Evolutionary conservation across 1,139 yeast species (phyloP), one percentile per base, ranked within the genome.

Genomic region (Yamadazyma dendronema): DNA sequence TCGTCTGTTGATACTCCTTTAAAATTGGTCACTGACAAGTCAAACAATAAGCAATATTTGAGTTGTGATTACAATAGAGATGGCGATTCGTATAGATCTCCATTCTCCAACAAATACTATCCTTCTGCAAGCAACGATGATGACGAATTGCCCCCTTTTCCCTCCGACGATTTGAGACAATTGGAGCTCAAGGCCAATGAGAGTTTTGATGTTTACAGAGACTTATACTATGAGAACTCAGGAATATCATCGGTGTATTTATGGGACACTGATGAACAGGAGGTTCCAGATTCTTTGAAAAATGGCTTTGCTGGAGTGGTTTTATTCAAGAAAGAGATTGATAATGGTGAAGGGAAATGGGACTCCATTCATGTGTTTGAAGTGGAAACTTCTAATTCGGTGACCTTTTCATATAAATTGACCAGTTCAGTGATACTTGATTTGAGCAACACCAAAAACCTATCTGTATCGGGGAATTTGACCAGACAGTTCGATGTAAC

Each of bases 51-150:
- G 58, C 75, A 77, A 43, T 92, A 72, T 58, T 71, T 92, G 45
- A 79, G 92, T 38, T 92, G 98, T 62, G 98, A 92, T 58, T 92
- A 90, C 60, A 92, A 92, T 61, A 74, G 98, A 47, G 98, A 92
- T 54, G 92, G 95, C 5, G 97, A 92, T 60, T 82, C 92, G 23
- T 86, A 77, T 63, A 74, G 97, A 50, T 86, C 96, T 0, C 98
- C 98, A 3, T 90, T 94, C 90, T 75, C 89, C 22, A 88, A 88
- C 56, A 72, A 75, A 46, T 92, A 86, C 61, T 80, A 74, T 46
- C 96, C 96, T 0, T 57, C 77, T 15, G 19, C 28, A 8, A 54
- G 64, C n/a, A 63, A 67, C 11, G 56, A 52, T 24, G 64, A 52
- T 23, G 89, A 78, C 27, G 74, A 69, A 30, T 67, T 64, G 30